Percentiles rank a stretch among this genome's conserved stretches.
Conservation (phyloP, 805 yeast genomes). For the Ogataea allantospora region DNA sequence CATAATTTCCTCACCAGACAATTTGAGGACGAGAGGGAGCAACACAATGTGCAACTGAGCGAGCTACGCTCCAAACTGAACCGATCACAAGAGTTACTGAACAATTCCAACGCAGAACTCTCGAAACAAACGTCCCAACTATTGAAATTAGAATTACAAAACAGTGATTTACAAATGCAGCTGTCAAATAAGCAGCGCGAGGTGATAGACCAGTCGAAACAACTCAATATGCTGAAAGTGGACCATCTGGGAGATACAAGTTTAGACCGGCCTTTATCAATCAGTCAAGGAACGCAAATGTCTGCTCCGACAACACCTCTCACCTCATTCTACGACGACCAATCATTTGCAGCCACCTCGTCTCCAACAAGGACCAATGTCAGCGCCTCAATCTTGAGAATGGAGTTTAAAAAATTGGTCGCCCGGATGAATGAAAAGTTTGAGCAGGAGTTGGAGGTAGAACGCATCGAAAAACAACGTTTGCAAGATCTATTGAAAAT, state of each 20-base stretch:
- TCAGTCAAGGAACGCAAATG: slow-evolving; percentile 9
- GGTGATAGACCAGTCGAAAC: slow-evolving; percentile 42
- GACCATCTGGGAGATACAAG: slow-evolving; percentile 42
- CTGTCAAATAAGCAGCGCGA: slow-evolving; percentile 39
- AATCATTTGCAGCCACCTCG: slow-evolving; percentile 6
- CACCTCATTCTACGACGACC: slow-evolving; percentile 11
- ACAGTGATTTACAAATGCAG: slow-evolving; percentile 32
- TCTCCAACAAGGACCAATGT: slow-evolving; percentile 29
- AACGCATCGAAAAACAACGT: slow-evolving; percentile 49
- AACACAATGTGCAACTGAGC: slow-evolving; percentile 51
- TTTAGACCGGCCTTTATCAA: slow-evolving; percentile 13
- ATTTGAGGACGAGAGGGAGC: slow-evolving; percentile 62
- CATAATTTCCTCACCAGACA: slow-evolving; percentile 68
- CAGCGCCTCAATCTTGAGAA: slow-evolving; percentile 54
- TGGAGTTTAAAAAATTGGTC: slow-evolving; percentile 67
- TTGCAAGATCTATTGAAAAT: slow-evolving; percentile 41
- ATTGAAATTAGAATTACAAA: slow-evolving; percentile 36
- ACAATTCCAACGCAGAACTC: slow-evolving; percentile 38
- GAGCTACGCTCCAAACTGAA: slow-evolving; percentile 50
- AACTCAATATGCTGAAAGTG: slow-evolving; percentile 42
- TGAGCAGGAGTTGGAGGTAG: slow-evolving; percentile 56
- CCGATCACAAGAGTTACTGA: slow-evolving; percentile 50
- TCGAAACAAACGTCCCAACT: slow-evolving; percentile 37
- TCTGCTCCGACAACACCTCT: slow-evolving; percentile 21
- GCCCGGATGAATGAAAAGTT: slow-evolving; percentile 59